Evolutionary conservation across 139 green algal genomes (phyloP).

Genomic region (Mesotaenium endlicherianum): DNA sequence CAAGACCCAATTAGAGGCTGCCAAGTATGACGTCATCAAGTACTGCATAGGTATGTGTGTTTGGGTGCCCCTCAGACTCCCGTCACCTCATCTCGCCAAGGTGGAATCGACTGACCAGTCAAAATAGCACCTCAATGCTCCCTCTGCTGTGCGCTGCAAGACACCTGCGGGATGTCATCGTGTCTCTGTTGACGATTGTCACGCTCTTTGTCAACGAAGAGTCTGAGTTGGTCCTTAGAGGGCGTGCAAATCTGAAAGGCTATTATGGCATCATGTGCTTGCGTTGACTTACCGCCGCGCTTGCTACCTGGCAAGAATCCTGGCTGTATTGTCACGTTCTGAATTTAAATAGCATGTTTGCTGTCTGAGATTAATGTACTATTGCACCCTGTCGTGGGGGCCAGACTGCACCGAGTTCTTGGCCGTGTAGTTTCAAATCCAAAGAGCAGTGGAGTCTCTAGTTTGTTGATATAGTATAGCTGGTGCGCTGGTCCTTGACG

Average conservation of each 20-base stretch:
- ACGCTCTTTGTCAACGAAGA: not conserved
- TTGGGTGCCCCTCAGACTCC: not conserved
- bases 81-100: not conserved
- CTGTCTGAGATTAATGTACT: not conserved
- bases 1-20: constrained; percentile 44
- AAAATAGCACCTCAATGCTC: not conserved
- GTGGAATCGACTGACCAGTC: not conserved
- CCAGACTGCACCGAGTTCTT: not conserved
- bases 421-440: not conserved
- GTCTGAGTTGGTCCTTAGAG: not conserved
- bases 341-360: constrained; percentile 5
- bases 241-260: not conserved
- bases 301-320: too few species aligned
- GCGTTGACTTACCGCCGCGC: too few species aligned
- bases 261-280: not conserved
- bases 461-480: not conserved
- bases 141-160: not conserved
- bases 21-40: constrained; percentile 51
- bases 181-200: not conserved
- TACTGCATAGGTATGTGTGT: constrained; percentile 48
- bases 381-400: not conserved
- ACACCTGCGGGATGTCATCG: not conserved
- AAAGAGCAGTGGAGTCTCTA: too few species aligned
- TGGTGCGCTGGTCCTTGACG: not conserved
- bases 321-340: not conserved